Conservation (phyloP, 2,329 filamentous ascomycete genomes). For the Phoma sp. region DNA sequence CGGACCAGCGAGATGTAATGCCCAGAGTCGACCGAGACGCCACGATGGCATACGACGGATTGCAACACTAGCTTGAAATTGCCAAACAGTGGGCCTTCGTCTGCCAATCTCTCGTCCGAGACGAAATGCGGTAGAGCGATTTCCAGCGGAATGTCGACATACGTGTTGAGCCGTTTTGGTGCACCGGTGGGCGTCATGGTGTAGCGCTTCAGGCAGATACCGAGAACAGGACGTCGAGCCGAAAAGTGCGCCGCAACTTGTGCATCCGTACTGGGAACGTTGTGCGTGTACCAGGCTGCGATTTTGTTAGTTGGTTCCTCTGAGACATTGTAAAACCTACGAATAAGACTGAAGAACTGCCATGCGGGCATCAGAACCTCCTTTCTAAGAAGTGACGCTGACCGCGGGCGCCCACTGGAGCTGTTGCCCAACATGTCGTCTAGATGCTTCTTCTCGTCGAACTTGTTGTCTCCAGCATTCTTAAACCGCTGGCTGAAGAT, state of each 20-base stretch:
- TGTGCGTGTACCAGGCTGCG: slow-evolving; percentile 83
- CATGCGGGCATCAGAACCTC: slow-evolving; percentile 95
- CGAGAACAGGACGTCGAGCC: slow-evolving; percentile 80
- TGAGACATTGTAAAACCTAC: slow-evolving; percentile 58
- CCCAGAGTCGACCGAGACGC: slow-evolving; percentile 82
- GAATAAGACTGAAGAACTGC: slow-evolving; percentile 95
- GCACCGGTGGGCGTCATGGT: slow-evolving; percentile 72
- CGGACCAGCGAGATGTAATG: slow-evolving; percentile 90
- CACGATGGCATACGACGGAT: slow-evolving; percentile 90
- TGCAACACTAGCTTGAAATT: slow-evolving; percentile 94
- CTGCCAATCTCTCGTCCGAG: slow-evolving; percentile 73
- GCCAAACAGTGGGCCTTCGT: slow-evolving; percentile 73
- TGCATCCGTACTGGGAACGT: slow-evolving; percentile 68
- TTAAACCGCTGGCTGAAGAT: slow-evolving; percentile 57
- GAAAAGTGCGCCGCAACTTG: slow-evolving; percentile 91
- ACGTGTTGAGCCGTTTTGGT: slow-evolving; percentile 76
- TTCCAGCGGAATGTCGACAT: slow-evolving; percentile 89
- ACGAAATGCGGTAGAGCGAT: slow-evolving; percentile 88
- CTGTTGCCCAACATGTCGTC: slow-evolving; percentile 47
- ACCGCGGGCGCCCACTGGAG: slow-evolving; percentile 41
- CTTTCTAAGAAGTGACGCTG: slow-evolving; percentile 62
- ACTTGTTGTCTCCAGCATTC: slow-evolving; percentile 56
- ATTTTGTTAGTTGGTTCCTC: slow-evolving; percentile 19
- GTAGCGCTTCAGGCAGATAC: slow-evolving; percentile 92
- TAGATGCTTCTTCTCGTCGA: slow-evolving; percentile 57